Percentiles rank a stretch among this genome's conserved stretches.
Conservation (phyloP, 2,329 filamentous ascomycete genomes). For the Hirsutella minnesotensis region DNA sequence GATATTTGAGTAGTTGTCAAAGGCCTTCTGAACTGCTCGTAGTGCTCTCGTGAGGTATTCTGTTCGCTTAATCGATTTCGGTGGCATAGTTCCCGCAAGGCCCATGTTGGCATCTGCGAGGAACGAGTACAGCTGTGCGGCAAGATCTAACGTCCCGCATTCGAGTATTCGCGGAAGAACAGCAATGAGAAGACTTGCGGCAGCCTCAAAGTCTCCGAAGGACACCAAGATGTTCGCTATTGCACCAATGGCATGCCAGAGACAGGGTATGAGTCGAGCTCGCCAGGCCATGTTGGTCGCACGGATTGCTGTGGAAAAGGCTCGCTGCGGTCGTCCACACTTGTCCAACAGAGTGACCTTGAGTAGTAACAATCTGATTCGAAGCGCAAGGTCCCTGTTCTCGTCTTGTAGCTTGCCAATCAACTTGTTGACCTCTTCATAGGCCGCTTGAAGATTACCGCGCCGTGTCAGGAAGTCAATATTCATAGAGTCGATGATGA, state of each 20-base stretch:
- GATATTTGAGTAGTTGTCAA: slow-evolving; percentile 51
- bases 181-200: slow-evolving; percentile 50
- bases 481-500: slow-evolving; percentile 38
- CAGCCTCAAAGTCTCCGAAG: slow-evolving; percentile 58
- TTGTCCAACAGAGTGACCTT: slow-evolving; percentile 62
- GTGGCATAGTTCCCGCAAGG: slow-evolving; percentile 44
- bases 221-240: slow-evolving; percentile 58
- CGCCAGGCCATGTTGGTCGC: slow-evolving; percentile 65
- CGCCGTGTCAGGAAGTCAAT: slow-evolving; percentile 38
- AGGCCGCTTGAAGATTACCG: slow-evolving; percentile 34
- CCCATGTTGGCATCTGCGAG: slow-evolving; percentile 74
- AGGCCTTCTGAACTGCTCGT: slow-evolving; percentile 50
- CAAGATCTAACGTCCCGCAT: slow-evolving; percentile 48
- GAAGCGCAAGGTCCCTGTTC: slow-evolving; percentile 46
- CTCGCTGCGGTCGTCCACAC: slow-evolving; percentile 58
- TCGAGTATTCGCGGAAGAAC: slow-evolving; percentile 70
- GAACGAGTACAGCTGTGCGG: slow-evolving; percentile 54
- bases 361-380: slow-evolving; percentile 57
- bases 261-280: slow-evolving; percentile 51
- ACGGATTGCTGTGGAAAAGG: slow-evolving; percentile 64
- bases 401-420: slow-evolving; percentile 29
- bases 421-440: slow-evolving; percentile 33
- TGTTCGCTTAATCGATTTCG: slow-evolving; percentile 31
- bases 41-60: slow-evolving; percentile 48
- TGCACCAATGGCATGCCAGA: slow-evolving; percentile 62